A percentile compares a stretch with the other conserved stretches of the same genome.
Conservation (phyloP, 352 stramenopile genomes). For the Phytophthora litchii region DNA sequence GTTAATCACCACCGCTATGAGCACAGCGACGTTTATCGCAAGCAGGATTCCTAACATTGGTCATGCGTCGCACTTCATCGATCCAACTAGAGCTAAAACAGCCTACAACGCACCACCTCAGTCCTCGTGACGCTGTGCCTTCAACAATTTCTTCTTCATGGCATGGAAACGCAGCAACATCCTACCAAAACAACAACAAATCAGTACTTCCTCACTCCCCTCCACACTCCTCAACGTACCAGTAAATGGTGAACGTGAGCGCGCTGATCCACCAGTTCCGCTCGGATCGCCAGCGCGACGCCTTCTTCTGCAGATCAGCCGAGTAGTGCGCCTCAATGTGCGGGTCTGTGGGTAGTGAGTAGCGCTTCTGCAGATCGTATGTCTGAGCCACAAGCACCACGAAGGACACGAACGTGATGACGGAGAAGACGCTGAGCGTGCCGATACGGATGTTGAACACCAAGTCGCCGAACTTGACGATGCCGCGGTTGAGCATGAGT, state of each 20-base stretch:
- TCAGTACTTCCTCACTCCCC: background rate
- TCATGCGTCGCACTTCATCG: no score
- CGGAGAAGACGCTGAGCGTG: constrained; percentile 71
- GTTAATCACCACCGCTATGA: no score
- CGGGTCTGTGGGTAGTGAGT: constrained; percentile 35
- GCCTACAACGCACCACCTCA: constrained; percentile 16
- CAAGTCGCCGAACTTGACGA: constrained; percentile 77
- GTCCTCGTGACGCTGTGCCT: constrained; percentile 67
- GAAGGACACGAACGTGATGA: constrained; percentile 81
- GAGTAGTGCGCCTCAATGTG: constrained; percentile 65
- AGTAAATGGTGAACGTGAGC: constrained; percentile 87
- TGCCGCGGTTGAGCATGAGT: constrained; percentile 58
- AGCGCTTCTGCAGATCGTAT: constrained; percentile 83
- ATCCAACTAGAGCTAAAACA: no score
- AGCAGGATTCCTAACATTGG: no score
- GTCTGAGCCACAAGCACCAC: constrained; percentile 71
- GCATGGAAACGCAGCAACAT: constrained; percentile 85
- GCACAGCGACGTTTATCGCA: no score
- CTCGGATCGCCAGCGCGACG: constrained; percentile 75
- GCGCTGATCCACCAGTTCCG: constrained; percentile 89
- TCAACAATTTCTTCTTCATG: constrained; percentile 80
- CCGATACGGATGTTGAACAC: constrained; percentile 79
- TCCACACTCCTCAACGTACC: constrained; percentile 35
- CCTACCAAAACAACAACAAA: constrained; percentile 36
- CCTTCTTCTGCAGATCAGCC: constrained; percentile 83